A percentile compares a stretch with the other conserved stretches of the same genome.
Conservation (phyloP, 2,329 filamentous ascomycete species). For the Periconia sp. region DNA sequence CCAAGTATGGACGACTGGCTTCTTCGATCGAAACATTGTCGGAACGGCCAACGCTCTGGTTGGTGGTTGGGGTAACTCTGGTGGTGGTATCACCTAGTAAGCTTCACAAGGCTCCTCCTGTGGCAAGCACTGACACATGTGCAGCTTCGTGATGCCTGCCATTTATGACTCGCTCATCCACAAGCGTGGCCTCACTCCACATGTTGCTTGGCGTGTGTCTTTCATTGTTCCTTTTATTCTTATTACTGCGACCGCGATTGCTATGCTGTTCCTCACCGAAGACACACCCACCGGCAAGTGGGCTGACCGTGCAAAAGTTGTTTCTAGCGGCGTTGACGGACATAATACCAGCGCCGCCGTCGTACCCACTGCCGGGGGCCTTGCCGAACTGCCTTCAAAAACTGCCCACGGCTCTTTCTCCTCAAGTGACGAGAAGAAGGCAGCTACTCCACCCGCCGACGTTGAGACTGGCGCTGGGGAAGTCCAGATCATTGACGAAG, state of each 20-base stretch:
- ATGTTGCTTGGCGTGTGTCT: constrained; percentile 81
- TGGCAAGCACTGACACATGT: constrained; percentile 12
- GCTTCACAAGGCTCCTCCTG: constrained; percentile 4
- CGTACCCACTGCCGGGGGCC: constrained; percentile 57
- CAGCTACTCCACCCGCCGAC: constrained; percentile 25
- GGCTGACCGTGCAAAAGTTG: constrained; percentile 70
- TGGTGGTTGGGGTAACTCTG: constrained; percentile 84
- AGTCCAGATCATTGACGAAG: constrained; percentile 61
- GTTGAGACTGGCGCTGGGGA: constrained; percentile 57
- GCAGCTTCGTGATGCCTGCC: constrained; percentile 84
- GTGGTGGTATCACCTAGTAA: constrained; percentile 83
- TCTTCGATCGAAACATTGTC: constrained; percentile 91
- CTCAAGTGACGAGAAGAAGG: constrained; percentile 48
- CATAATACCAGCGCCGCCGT: constrained; percentile 55
- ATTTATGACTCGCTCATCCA: constrained; percentile 79
- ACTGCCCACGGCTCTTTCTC: constrained; percentile 42
- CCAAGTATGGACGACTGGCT: constrained; percentile 90
- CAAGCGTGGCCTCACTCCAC: constrained; percentile 63
- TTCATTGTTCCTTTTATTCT: constrained; percentile 85
- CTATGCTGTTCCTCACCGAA: constrained; percentile 74
- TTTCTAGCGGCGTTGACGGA: constrained; percentile 59
- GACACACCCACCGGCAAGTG: constrained; percentile 86
- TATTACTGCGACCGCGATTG: constrained; percentile 69
- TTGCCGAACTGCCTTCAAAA: constrained; percentile 52
- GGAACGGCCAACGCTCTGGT: constrained; percentile 87